Evolutionary conservation across 768 basidiomycete species (phyloP).

Genomic region (Lactarius tabidus): DNA sequence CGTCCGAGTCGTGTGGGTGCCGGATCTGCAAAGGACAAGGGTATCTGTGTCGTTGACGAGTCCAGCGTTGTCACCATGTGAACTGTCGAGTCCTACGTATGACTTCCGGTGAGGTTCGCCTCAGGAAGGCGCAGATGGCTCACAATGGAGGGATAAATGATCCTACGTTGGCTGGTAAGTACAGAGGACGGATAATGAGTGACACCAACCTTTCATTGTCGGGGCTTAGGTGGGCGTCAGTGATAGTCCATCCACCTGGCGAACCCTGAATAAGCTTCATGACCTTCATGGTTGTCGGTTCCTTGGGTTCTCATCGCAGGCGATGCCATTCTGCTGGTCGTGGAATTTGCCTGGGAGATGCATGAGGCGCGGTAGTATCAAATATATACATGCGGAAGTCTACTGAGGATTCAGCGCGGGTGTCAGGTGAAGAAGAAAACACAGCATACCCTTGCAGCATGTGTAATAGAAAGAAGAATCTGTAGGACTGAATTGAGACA

Average conservation of each 20-base stretch:
- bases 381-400: conserved; percentile 91
- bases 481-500: conserved; percentile 29
- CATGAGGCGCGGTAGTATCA: conserved; percentile 56
- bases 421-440: not conserved
- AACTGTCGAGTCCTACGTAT: conserved; percentile 57
- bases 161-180: conserved; percentile 41
- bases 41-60: conserved; percentile 53
- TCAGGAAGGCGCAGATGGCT: conserved; percentile 25
- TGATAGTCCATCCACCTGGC: conserved; percentile 87
- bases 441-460: conserved; percentile 66
- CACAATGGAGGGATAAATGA: conserved; percentile 92
- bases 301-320: conserved; percentile 35
- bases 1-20: conserved; percentile 21
- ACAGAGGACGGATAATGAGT: not conserved
- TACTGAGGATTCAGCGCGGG: conserved; percentile 31
- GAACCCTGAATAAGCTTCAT: conserved; percentile 70
- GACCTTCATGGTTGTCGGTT: conserved; percentile 46
- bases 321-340: conserved; percentile 17
- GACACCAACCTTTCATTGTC: conserved; percentile 72
- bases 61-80: conserved; percentile 74
- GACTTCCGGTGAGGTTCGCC: conserved; percentile 13
- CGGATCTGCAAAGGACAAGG: conserved; percentile 46
- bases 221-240: conserved; percentile 86
- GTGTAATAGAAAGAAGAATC: conserved; percentile 94
- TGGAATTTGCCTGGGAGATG: conserved; percentile 26